These are phyloP conservation scores for Phytophthora pisi DNA, from an alignment of 352 stramenopile species.

Conservation along the genomic window DNA sequence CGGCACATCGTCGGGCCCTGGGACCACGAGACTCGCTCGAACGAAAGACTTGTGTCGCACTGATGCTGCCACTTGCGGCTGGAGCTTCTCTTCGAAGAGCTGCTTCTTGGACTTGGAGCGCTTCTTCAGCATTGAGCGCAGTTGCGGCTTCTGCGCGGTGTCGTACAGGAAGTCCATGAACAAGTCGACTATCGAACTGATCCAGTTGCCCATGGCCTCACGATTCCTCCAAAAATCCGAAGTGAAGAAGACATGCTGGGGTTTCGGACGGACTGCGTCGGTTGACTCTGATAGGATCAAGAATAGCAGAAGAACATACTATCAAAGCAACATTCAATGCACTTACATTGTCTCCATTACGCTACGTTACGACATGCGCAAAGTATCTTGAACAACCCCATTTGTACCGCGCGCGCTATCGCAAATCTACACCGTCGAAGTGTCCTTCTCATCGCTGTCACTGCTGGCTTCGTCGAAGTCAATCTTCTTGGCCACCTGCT, in stretches of 20 bases:
- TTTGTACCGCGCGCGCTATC: neutral
- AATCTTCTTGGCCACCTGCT: constrained; percentile 42
- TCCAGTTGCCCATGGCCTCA: constrained; percentile 24
- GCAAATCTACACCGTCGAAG: constrained; percentile 17
- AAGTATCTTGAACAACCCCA: constrained; percentile 4
- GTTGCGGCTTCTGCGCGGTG: constrained; percentile 3
- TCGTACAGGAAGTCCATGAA: constrained; percentile 17
- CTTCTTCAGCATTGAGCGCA: constrained; percentile 13
- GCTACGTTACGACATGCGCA: constrained; percentile 17
- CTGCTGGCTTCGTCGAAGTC: constrained; percentile 43
- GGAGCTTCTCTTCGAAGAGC: constrained; percentile 35
- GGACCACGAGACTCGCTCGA: constrained; percentile 20
- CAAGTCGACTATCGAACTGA: constrained; percentile 8
- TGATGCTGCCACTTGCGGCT: constrained; percentile 23
- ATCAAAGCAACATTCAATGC: constrained; percentile 10
- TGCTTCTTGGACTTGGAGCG: constrained; percentile 33
- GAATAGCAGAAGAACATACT: constrained; percentile 10
- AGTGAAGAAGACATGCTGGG: neutral
- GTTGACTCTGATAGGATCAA: constrained; percentile 1
- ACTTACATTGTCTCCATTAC: constrained; percentile 26
- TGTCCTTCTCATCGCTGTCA: constrained; percentile 38
- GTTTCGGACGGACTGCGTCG: constrained; percentile 7
- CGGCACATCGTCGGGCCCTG: constrained; percentile 30
- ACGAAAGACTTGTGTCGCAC: constrained; percentile 33
- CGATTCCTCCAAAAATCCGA: neutral